phyloP scores from a whole-genome alignment of 345 rosid species.

The Nasturtium officinale region DNA sequence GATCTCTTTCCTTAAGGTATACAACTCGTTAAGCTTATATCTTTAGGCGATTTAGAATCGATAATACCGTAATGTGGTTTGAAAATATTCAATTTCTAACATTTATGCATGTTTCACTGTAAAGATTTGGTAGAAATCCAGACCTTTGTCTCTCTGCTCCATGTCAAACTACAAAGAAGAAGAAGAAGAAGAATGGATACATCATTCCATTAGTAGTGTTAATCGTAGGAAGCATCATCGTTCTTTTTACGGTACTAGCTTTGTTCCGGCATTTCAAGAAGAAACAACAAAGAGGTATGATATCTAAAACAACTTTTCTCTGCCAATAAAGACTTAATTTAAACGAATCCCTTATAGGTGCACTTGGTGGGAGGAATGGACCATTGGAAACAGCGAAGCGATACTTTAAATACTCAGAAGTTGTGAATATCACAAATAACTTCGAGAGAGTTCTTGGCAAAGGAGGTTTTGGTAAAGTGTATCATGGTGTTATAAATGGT shows the following conservation, averaged over 20 bases:
- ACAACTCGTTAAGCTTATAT: not conserved
- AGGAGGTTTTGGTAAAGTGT: constrained; percentile 57
- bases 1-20: not conserved
- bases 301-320: not conserved
- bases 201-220: constrained; percentile 14
- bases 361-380: not conserved
- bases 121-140: constrained; percentile 18
- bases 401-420: constrained; percentile 11
- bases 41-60: not conserved
- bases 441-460: constrained; percentile 31
- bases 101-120: not conserved
- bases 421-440: constrained; percentile 22
- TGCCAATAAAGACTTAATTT: not conserved
- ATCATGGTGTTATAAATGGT: constrained; percentile 38
- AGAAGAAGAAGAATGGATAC: constrained; percentile 21
- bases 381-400: not conserved
- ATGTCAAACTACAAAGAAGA: constrained; percentile 7
- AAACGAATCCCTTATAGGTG: not conserved
- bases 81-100: not conserved
- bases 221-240: not conserved
- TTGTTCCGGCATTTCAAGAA: constrained; percentile 2
- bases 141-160: constrained; percentile 16
- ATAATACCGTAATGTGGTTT: too few species aligned
- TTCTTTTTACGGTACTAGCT: not conserved
- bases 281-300: not conserved